phyloP scores from a whole-genome alignment of 768 basidiomycete genomes.

The Pisolithus marmoratus region DNA sequence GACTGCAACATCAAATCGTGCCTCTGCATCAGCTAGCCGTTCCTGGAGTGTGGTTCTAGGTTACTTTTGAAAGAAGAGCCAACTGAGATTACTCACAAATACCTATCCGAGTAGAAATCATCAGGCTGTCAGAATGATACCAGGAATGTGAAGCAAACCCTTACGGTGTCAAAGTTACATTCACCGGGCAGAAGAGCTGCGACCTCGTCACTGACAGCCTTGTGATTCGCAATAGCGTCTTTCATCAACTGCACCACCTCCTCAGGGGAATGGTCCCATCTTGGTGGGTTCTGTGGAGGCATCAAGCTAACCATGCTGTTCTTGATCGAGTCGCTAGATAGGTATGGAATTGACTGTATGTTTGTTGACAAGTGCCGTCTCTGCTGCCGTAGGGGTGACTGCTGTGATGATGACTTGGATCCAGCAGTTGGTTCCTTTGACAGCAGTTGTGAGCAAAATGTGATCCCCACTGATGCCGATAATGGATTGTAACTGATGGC shows the following conservation, averaged over 20 bases:
- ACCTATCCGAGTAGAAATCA: constrained; percentile 40
- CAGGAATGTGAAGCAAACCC: constrained; percentile 17
- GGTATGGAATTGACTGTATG: constrained; percentile 1
- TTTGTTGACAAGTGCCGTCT: not conserved
- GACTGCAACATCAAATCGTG: constrained; percentile 40
- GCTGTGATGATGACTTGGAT: no score
- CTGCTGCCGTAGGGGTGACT: not conserved
- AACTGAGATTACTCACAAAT: constrained; percentile 49
- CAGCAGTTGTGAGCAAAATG: no score
- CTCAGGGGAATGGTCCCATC: constrained; percentile 62
- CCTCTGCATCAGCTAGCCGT: constrained; percentile 56
- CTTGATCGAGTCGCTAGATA: constrained; percentile 8
- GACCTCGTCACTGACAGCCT: constrained; percentile 50
- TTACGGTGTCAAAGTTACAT: constrained; percentile 62
- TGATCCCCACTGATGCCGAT: no score
- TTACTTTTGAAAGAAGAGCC: constrained; percentile 4
- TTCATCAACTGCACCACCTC: constrained; percentile 55
- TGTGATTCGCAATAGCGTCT: constrained; percentile 51
- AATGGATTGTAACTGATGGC: no score
- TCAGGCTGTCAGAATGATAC: not conserved
- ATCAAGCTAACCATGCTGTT: constrained; percentile 41
- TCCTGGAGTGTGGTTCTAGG: constrained; percentile 34
- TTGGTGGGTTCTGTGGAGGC: constrained; percentile 61
- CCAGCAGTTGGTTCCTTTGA: no score
- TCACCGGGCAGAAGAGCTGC: constrained; percentile 51